Base-by-base conservation (phyloP, 192 early-diverging fungal genomes). In the Dispira parvispora region DNA sequence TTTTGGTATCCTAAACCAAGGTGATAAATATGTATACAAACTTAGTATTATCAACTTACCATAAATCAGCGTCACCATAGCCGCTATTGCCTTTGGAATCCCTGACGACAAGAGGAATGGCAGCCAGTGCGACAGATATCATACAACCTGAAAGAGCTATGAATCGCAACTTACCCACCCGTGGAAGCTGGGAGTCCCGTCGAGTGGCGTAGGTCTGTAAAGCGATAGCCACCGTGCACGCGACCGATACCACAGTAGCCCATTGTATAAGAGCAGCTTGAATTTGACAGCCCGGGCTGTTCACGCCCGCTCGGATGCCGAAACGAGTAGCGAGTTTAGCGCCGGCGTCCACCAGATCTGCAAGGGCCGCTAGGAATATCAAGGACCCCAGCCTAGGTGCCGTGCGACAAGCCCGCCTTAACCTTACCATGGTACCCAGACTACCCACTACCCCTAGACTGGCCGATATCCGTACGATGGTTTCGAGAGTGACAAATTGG, bases 51-150 rank as follows among this genome's bases (percentile, higher is more conserved):
- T 11, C 18, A 46, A 53, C 52, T 53, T 53, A 53, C 52, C 52
- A 53, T 53, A 53, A 8, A 20, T 53, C 52, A 53, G 10, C 52
- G n/a, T 53, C 52, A 20, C 52, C 52, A 25, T 53, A 53, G 10
- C 10, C 52, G 52, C 8, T 9, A 25, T 10, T 8, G 10, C 52
- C 11, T 10, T n/a, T n/a, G 9, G 52, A 20, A 20, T n/a, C 52
- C 10, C 52, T 18, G n/a, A 20, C 52, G 9, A n/a, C 52, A 8
- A 53, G 8, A 20, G 52, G 52, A 8, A 20, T 11, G 10, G 26
- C n/a, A 8, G 52, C 52, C 11, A 53, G 10, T 18, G 52, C n/a
- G 11, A 53, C n/a, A 20, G 52, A 20, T 53, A n/a, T 9, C 8
- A 53, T 18, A 8, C n/a, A 53, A n/a, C n/a, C n/a, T 12, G 52